Evolutionary conservation across 495 filamentous ascomycete species (phyloP).

Genomic region (Glutinoglossum americanum): DNA sequence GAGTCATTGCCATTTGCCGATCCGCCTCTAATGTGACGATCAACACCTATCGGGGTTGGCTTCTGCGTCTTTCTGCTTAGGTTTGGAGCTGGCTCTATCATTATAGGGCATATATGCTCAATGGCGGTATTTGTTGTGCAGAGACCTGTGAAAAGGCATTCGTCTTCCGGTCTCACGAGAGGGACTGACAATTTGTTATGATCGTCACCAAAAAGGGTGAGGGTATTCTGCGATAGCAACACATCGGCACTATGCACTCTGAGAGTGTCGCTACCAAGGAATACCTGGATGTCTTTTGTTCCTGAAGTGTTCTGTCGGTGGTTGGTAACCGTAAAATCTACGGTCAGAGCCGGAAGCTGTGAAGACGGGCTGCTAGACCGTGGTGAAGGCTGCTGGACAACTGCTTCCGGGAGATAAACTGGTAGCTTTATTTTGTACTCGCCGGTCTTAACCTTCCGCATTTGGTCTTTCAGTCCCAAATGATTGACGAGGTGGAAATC

Average conservation of each 20-base stretch:
- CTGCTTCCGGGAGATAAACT: constrained; percentile 79
- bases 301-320: constrained; percentile 20
- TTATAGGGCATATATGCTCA: background rate
- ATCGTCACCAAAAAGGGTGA: constrained; percentile 72
- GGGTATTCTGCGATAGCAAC: constrained; percentile 71
- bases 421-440: constrained; percentile 47
- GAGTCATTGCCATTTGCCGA: background rate
- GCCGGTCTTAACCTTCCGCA: constrained; percentile 39
- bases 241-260: constrained; percentile 78
- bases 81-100: background rate
- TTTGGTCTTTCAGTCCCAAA: constrained; percentile 43
- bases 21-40: background rate
- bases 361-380: constrained; percentile 50
- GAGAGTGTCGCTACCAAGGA: constrained; percentile 73
- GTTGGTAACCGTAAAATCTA: constrained; percentile 53
- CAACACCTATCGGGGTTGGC: background rate
- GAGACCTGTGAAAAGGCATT: constrained; percentile 54
- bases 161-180: constrained; percentile 81
- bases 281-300: constrained; percentile 44
- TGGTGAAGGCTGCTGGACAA: constrained; percentile 52
- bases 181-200: constrained; percentile 78
- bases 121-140: constrained; percentile 27
- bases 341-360: constrained; percentile 58
- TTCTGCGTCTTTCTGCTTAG: background rate
- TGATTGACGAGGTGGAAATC: constrained; percentile 49